Evolutionary conservation across 1,139 yeast species (phyloP).

Genomic region (Saccharomyces hybrid): DNA sequence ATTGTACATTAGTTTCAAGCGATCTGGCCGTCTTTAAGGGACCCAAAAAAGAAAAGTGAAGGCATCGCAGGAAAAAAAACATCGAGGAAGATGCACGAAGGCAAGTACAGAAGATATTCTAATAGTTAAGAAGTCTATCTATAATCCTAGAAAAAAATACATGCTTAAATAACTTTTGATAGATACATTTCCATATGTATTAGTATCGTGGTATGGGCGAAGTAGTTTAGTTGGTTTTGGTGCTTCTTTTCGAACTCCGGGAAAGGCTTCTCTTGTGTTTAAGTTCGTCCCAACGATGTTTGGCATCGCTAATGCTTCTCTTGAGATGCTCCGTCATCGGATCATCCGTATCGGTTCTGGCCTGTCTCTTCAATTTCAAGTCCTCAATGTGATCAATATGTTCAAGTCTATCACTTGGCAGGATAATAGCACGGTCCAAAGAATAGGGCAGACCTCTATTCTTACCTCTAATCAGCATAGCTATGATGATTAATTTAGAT

Average conservation of each 20-base stretch:
- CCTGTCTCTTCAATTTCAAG: slow-evolving; percentile 19
- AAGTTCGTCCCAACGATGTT: neutral
- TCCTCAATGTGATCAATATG: slow-evolving; percentile 64
- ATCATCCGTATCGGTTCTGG: neutral
- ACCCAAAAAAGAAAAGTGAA: neutral
- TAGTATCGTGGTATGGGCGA: neutral
- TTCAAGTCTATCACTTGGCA: slow-evolving; percentile 66
- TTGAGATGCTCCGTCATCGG: neutral
- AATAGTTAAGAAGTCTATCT: neutral
- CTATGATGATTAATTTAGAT: slow-evolving; percentile 77
- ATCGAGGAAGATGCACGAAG: neutral
- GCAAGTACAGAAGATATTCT: neutral
- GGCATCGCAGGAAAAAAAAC: neutral
- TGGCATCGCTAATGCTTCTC: neutral
- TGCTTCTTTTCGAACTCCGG: neutral
- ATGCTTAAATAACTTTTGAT: neutral
- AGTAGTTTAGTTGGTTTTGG: neutral
- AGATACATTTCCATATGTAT: neutral
- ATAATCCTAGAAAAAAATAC: neutral
- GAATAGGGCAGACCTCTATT: slow-evolving; percentile 95
- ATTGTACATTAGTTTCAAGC: neutral
- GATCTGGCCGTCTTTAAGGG: neutral
- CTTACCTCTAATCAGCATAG: slow-evolving; percentile 88
- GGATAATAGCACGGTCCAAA: slow-evolving; percentile 86
- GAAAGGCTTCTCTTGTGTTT: neutral